A percentile compares a stretch with the other conserved stretches of the same genome.
These are phyloP conservation scores for Carpinus fangiana DNA, from an alignment of 306 rosid species.

Conservation along the genomic window DNA sequence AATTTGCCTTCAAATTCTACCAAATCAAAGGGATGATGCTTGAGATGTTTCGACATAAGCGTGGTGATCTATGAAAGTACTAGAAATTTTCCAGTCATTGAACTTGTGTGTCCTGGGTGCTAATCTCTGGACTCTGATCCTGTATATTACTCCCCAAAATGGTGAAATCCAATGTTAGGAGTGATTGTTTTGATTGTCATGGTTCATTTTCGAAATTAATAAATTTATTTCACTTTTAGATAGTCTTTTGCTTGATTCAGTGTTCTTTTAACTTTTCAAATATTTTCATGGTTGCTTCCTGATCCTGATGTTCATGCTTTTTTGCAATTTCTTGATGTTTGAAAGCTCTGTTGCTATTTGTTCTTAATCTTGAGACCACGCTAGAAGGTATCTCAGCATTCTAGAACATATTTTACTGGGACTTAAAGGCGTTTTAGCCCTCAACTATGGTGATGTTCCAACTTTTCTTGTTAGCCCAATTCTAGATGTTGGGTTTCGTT, in stretches of 20 bases:
- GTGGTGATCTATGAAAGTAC: neutral
- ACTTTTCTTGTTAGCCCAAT: too few relatives aligned
- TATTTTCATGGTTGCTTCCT: neutral
- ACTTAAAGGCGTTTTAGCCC: neutral
- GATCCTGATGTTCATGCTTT: neutral
- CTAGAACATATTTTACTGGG: neutral
- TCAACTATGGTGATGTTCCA: too few relatives aligned
- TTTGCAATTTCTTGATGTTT: neutral
- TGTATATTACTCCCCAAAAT: neutral
- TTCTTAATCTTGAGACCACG: neutral
- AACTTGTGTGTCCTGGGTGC: neutral
- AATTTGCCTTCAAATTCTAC: neutral
- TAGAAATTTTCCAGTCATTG: neutral
- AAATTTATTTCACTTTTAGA: neutral
- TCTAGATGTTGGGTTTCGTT: neutral
- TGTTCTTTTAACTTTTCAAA: neutral
- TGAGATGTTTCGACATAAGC: neutral
- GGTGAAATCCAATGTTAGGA: neutral
- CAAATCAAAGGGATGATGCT: neutral
- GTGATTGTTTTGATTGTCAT: neutral
- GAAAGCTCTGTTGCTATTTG: slow-evolving; percentile 2
- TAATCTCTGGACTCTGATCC: neutral
- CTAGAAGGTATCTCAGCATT: neutral
- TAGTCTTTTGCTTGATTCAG: neutral
- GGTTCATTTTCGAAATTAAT: neutral